These are phyloP conservation scores for Neolecta irregularis DNA, from an alignment of 1,139 yeast genomes.

Conservation along the genomic window DNA sequence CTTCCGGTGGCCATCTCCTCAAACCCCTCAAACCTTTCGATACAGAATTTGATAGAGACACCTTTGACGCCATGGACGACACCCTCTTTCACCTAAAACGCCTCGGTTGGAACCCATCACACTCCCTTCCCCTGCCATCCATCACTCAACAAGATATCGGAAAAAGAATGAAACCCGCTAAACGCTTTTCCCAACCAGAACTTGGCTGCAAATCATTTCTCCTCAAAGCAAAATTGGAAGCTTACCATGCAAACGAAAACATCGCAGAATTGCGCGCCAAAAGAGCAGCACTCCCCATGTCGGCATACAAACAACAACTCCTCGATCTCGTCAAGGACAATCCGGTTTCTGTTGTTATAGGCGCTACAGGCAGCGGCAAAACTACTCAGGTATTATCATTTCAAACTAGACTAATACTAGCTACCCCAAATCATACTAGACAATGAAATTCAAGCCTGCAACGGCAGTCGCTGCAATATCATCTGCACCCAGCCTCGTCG, in stretches of 20 bases:
- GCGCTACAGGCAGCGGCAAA: slow-evolving; percentile 97
- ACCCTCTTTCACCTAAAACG: slow-evolving; percentile 2
- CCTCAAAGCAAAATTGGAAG: slow-evolving; percentile 1
- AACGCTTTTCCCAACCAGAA: not conserved
- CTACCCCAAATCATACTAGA: slow-evolving; percentile 64
- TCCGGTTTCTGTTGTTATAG: slow-evolving; percentile 77
- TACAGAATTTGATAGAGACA: slow-evolving; percentile 4
- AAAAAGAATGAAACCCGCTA: not conserved
- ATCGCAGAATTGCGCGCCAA: slow-evolving; percentile 12
- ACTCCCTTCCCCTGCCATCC: not conserved
- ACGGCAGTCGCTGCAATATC: slow-evolving; percentile 34
- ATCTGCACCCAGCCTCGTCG: slow-evolving; percentile 67
- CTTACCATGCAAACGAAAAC: slow-evolving; percentile 1
- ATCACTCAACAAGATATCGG: not conserved
- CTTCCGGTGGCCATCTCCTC: slow-evolving; percentile 15
- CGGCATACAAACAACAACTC: slow-evolving; percentile 11
- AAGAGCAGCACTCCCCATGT: slow-evolving; percentile 15
- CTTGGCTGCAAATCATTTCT: not conserved
- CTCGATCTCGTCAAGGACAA: slow-evolving; percentile 21
- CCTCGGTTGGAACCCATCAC: too few relatives aligned
- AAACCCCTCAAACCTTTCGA: slow-evolving; percentile 12
- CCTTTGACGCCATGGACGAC: slow-evolving; percentile 8
- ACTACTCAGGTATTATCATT: slow-evolving; percentile 49
- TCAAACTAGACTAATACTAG: slow-evolving; percentile 42
- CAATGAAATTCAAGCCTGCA: slow-evolving; percentile 48